Conservation (phyloP, 2,329 filamentous ascomycete genomes). For the Sphaerostilbella broomeana region DNA sequence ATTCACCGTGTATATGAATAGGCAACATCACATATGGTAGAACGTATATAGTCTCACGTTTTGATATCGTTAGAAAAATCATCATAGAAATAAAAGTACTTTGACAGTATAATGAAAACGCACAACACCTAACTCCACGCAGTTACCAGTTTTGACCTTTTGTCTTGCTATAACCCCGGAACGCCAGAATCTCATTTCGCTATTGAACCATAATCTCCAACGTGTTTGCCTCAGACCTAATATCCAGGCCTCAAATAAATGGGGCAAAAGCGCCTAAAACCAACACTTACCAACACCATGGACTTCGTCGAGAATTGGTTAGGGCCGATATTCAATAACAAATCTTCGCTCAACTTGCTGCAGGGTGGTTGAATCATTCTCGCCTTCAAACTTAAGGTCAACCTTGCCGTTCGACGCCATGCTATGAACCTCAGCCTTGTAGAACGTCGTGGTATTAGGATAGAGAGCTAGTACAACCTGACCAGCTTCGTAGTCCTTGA, state of each 20-base stretch:
- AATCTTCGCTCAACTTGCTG: constrained; percentile 70
- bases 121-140: too few relatives aligned
- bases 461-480: constrained; percentile 73
- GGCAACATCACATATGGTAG: too few relatives aligned
- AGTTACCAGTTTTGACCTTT: too few relatives aligned
- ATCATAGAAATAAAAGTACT: too few relatives aligned
- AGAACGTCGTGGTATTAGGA: constrained; percentile 79
- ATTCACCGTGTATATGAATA: too few relatives aligned
- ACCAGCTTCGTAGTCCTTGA: constrained; percentile 57
- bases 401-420: constrained; percentile 52
- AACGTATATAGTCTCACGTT: too few relatives aligned
- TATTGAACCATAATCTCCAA: too few relatives aligned
- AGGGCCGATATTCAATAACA: constrained; percentile 63
- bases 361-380: constrained; percentile 65
- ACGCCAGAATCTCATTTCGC: too few relatives aligned
- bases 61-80: too few relatives aligned
- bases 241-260: not conserved
- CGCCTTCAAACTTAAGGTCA: constrained; percentile 70
- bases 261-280: too few relatives aligned
- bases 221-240: not conserved
- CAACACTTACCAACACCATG: not conserved
- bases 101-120: too few relatives aligned
- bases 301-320: not conserved
- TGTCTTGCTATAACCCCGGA: too few relatives aligned
- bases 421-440: constrained; percentile 74